Base-by-base conservation (phyloP, 2,329 filamentous ascomycete species). In the Fusarium sp. region DNA sequence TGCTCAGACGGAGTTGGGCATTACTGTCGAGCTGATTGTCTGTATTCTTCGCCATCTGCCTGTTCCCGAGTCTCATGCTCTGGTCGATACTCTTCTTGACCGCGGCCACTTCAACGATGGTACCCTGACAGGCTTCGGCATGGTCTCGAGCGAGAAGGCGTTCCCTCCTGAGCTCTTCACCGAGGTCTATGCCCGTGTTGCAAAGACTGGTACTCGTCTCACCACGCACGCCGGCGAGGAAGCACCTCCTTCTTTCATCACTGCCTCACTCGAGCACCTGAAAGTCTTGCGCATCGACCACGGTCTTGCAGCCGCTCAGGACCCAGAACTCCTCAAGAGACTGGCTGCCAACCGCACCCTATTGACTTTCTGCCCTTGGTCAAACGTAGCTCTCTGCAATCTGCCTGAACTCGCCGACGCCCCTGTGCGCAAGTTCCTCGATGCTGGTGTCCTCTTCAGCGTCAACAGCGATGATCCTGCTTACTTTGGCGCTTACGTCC, bases 211-310 rank as follows among this genome's bases (percentile, higher is more conserved):
- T 33, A 88, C 89, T 1, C 84, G 85, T 33, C 84, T 89, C n/a
- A 95, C 93, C 0, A 90, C 92, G 6, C 93, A 95, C 79, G 92
- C 91, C 6, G 92, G 93, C 58, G 93, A 95, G 79, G 93, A 95
- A 78, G 92, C 91, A 1, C 91, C 92, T 21, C 82, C 90, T 7
- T 85, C 84, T 10, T 94, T 92, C 80, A 91, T 95, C 73, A 81
- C 83, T 29, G 84, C 85, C 31, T 90, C 92, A 4, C 82, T 94
- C 44, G 88, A 92, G 73, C 78, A 84, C 35, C 85, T 94, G 46
- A 83, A 85, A 27, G 88, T 90, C 45, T 83, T 87, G 78, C 88
- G 93, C 45, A 93, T 95, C 76, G 93, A 95, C 78, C 92, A 95
- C 78, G 93, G 93, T 2, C 89, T 93, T 62, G 87, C 89, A 14